phyloP scores from a whole-genome alignment of 83 land plant genomes.

The Picea abies region DNA sequence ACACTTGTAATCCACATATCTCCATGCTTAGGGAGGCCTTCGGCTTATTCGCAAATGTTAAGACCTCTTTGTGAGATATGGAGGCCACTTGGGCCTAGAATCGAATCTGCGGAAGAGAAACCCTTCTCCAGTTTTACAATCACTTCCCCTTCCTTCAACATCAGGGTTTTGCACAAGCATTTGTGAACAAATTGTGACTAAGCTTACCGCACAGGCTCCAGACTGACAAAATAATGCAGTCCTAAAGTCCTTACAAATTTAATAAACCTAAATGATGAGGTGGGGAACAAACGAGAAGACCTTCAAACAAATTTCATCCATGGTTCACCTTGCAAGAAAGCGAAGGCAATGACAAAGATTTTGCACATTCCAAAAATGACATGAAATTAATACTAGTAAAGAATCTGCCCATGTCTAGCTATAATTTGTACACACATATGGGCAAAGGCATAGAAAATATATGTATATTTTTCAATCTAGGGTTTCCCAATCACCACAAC shows the following conservation, averaged over 20 bases:
- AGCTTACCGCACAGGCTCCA: neutral
- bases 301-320: too few species aligned
- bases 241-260: neutral
- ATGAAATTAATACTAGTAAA: too few species aligned
- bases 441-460: neutral
- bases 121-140: too few species aligned
- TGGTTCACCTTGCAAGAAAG: too few species aligned
- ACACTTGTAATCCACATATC: too few species aligned
- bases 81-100: neutral
- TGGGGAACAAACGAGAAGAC: too few species aligned
- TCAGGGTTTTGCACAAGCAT: neutral
- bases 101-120: too few species aligned
- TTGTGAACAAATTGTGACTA: neutral
- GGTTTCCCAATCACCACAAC: neutral
- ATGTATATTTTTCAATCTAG: neutral
- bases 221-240: neutral
- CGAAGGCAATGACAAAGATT: too few species aligned
- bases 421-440: neutral
- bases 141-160: neutral
- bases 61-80: neutral
- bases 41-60: neutral
- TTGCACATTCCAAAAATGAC: too few species aligned
- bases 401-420: neutral
- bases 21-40: neutral
- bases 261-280: too few species aligned